Evolutionary conservation across 73 alveolate genomes (phyloP).

Genomic region (Stentor roeselii): DNA sequence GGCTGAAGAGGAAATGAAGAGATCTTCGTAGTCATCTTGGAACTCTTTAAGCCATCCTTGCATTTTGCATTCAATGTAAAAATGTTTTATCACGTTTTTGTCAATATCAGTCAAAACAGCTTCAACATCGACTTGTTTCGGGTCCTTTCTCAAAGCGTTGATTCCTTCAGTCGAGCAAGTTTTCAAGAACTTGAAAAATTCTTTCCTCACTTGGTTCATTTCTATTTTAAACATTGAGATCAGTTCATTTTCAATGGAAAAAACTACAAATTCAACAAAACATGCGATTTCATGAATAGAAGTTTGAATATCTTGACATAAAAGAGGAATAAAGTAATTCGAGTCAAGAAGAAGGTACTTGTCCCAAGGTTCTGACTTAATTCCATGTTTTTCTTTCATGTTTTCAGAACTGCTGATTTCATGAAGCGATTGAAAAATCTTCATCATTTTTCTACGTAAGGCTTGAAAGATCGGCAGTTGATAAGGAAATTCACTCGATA

Average conservation of each 20-base stretch:
- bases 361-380: conserved; percentile 19
- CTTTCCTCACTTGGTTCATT: conserved; percentile 3
- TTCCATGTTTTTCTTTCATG: not conserved
- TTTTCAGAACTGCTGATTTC: not conserved
- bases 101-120: not conserved
- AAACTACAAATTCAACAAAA: not conserved
- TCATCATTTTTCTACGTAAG: not conserved
- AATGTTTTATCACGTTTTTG: not conserved
- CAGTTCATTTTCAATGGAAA: not conserved
- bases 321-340: not conserved
- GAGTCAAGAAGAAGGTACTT: conserved; percentile 14
- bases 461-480: not conserved
- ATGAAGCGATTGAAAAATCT: not conserved
- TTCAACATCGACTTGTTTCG: not conserved
- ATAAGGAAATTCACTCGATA: not conserved
- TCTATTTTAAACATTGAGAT: conserved; percentile 14
- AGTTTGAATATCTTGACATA: not conserved
- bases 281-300: not conserved
- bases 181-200: not conserved
- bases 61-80: not conserved
- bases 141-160: not conserved
- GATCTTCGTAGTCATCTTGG: not conserved
- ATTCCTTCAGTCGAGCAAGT: not conserved
- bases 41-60: not conserved
- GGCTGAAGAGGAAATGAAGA: too few species aligned